Evolutionary conservation across 2,329 filamentous ascomycete species (phyloP).

Genomic region (Coniochaeta sp.): DNA sequence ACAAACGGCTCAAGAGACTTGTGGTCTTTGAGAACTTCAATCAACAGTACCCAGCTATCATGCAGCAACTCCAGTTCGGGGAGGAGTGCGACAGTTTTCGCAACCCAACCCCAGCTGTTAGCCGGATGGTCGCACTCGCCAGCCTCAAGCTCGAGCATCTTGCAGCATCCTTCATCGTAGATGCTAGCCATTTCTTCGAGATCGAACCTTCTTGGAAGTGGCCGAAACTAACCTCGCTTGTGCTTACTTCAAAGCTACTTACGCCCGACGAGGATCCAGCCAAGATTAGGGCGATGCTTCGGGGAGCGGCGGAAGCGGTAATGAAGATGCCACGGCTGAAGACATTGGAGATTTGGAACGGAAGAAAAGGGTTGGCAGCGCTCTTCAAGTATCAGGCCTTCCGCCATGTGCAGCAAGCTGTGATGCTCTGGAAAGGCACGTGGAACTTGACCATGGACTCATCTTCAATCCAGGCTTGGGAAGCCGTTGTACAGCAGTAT

Average conservation of each 20-base stretch:
- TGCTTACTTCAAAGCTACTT: slow-evolving; percentile 21
- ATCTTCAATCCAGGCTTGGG: too few species aligned
- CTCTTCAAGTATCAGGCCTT: slow-evolving; percentile 20
- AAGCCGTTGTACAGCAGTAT: too few species aligned
- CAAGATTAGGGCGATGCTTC: slow-evolving; percentile 13
- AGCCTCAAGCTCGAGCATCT: slow-evolving; percentile 20
- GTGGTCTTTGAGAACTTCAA: too few species aligned
- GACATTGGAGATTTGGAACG: slow-evolving; percentile 28
- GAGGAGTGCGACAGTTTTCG: slow-evolving; percentile 11
- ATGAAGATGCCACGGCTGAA: slow-evolving; percentile 22
- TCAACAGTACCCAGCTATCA: too few species aligned
- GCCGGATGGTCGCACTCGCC: slow-evolving; percentile 14
- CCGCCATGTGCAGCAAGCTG: slow-evolving; percentile 8
- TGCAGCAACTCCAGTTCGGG: slow-evolving; percentile 4
- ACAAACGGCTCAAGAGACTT: too few species aligned
- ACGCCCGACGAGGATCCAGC: slow-evolving; percentile 10
- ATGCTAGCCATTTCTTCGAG: slow-evolving; percentile 22
- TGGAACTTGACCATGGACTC: too few species aligned
- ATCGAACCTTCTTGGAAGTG: slow-evolving; percentile 16
- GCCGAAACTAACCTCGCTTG: slow-evolving; percentile 22
- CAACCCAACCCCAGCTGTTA: slow-evolving; percentile 12
- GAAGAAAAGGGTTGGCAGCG: slow-evolving; percentile 19
- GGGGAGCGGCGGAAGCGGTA: slow-evolving; percentile 15
- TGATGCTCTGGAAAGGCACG: slow-evolving; percentile 19
- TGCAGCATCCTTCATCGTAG: slow-evolving; percentile 20